Conservation (phyloP, 2,329 filamentous ascomycete species). For the Pseudogymnoascus sp. region DNA sequence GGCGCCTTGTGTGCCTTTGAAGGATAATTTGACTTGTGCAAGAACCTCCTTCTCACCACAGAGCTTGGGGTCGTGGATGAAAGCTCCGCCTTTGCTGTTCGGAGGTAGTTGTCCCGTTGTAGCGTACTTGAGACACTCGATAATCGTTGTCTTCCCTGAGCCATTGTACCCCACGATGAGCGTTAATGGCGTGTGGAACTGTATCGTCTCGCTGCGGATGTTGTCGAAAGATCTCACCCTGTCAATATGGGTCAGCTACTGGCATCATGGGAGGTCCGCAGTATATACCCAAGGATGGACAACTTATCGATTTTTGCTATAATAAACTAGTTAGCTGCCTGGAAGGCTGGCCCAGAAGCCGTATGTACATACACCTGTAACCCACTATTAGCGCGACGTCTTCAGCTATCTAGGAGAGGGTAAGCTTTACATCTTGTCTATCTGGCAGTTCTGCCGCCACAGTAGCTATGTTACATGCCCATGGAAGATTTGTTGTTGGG, state of each 20-base stretch:
- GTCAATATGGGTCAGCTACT: constrained; percentile 10
- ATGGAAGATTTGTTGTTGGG: background rate
- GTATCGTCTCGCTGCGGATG: constrained; percentile 66
- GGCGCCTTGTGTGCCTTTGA: constrained; percentile 69
- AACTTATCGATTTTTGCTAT: constrained; percentile 86
- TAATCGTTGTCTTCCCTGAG: constrained; percentile 97
- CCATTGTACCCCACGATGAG: constrained; percentile 97
- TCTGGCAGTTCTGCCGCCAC: constrained; percentile 2
- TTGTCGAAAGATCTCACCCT: constrained; percentile 82
- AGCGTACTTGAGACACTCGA: constrained; percentile 96
- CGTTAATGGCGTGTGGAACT: constrained; percentile 85
- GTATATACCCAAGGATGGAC: constrained; percentile 51
- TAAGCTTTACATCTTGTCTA: background rate
- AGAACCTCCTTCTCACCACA: constrained; percentile 81
- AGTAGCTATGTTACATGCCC: constrained; percentile 5
- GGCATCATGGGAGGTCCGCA: background rate
- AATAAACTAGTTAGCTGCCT: constrained; percentile 12
- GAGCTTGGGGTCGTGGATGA: constrained; percentile 95
- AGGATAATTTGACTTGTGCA: constrained; percentile 86
- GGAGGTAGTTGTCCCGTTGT: constrained; percentile 91
- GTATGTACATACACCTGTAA: constrained; percentile 5
- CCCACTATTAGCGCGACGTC: background rate
- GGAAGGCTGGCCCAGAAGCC: background rate
- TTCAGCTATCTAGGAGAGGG: background rate
- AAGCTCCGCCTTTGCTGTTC: constrained; percentile 83